Conservation (phyloP, 163 green algal species). For the Coccomyxa subellipsoidea region DNA sequence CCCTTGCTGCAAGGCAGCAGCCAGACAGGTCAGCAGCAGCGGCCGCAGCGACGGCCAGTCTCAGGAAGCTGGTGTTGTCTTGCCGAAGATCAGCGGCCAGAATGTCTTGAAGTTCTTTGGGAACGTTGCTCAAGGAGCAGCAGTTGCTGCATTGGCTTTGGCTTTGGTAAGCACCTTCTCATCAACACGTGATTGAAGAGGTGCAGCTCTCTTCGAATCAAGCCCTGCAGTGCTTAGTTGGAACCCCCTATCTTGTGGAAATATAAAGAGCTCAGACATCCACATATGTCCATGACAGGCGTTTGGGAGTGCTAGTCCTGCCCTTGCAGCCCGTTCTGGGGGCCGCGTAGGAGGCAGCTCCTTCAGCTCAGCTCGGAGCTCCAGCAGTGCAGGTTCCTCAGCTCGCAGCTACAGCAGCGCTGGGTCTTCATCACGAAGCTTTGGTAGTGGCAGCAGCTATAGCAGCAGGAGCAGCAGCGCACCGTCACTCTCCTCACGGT, state of each 20-base stretch:
- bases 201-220: no score
- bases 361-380: conserved; percentile 20
- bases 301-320: neutral
- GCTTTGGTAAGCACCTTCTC: neutral
- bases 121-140: neutral
- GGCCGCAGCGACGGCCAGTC: neutral
- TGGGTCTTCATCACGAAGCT: neutral
- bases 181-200: no score
- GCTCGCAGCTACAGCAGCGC: neutral
- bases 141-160: neutral
- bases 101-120: neutral
- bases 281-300: neutral
- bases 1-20: neutral
- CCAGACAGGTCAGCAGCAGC: neutral
- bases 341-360: conserved; percentile 19
- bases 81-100: neutral
- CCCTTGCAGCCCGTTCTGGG: conserved; percentile 20
- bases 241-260: no score
- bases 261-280: no score
- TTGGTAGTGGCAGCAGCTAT: neutral
- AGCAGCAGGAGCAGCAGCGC: neutral
- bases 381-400: conserved; percentile 1
- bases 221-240: no score
- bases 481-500: neutral
- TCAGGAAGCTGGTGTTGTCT: neutral